Conservation (phyloP, 148 eudicot genomes). For the Rhododendron ovatum region DNA sequence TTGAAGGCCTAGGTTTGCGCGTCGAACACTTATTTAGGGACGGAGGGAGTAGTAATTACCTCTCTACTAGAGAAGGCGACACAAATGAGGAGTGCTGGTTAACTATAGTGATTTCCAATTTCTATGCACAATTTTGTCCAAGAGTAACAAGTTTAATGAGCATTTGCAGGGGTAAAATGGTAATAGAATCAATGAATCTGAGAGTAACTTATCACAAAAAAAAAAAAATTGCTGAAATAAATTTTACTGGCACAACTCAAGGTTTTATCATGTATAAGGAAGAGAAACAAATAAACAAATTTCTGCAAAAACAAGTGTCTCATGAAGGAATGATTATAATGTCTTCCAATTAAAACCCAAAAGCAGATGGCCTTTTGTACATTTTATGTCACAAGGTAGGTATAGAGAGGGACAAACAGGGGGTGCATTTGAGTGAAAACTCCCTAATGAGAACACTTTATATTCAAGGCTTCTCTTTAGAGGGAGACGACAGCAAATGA, state of each 20-base stretch:
- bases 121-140: background rate
- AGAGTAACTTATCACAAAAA: background rate
- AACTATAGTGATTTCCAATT: background rate
- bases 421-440: background rate
- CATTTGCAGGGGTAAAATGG: background rate
- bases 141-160: background rate
- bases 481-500: constrained; percentile 55
- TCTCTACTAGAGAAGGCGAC: background rate
- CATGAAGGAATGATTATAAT: background rate
- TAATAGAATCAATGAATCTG: background rate
- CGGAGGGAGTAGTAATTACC: background rate
- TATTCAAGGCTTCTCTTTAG: constrained; percentile 66
- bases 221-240: background rate
- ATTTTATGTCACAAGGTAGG: background rate
- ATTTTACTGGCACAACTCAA: background rate
- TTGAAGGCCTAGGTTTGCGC: too few relatives aligned
- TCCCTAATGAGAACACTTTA: background rate
- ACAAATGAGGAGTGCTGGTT: background rate
- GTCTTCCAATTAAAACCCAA: background rate
- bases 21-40: too few relatives aligned
- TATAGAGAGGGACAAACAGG: background rate
- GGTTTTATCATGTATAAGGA: background rate
- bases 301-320: background rate
- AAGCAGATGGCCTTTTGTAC: background rate
- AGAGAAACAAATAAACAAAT: background rate